Conservation (phyloP, 352 stramenopile species). For the Chrysophaeum taylorii region DNA sequence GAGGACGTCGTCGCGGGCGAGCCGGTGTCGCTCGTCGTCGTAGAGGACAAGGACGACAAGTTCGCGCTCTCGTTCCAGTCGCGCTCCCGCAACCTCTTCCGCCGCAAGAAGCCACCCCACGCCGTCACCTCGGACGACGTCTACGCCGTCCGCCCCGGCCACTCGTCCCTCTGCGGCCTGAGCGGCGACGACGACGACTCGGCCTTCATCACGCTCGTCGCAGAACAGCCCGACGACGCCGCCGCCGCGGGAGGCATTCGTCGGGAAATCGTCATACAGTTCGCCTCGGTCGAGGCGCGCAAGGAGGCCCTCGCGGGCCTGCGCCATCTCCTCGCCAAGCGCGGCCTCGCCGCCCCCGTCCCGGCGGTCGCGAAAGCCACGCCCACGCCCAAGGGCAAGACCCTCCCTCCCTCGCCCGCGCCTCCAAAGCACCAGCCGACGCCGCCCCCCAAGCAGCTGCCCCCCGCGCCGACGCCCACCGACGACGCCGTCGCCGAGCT, state of each 20-base stretch:
- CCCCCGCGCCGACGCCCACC: neutral
- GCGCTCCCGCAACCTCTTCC: neutral
- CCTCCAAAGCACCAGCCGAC: neutral
- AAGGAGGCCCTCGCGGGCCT: neutral
- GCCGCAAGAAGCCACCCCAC: neutral
- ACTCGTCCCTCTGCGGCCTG: neutral
- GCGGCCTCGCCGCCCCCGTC: too few relatives aligned
- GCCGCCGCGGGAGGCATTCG: too few relatives aligned
- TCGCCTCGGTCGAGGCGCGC: neutral
- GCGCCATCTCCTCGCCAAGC: neutral
- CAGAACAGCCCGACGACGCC: neutral
- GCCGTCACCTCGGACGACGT: neutral
- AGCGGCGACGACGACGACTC: neutral
- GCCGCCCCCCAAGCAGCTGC: neutral
- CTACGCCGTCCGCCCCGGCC: neutral
- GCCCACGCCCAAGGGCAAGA: neutral
- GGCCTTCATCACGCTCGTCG: neutral
- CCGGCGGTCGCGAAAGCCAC: too few relatives aligned
- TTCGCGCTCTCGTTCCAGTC: neutral
- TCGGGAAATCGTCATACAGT: neutral
- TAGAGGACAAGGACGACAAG: neutral
- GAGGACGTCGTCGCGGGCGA: neutral
- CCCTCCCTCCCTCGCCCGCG: neutral
- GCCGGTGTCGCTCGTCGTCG: neutral
- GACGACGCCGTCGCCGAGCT: conserved; percentile 10